Evolutionary conservation across 805 yeast species (phyloP).

Genomic region (Yarrowia hollandica): DNA sequence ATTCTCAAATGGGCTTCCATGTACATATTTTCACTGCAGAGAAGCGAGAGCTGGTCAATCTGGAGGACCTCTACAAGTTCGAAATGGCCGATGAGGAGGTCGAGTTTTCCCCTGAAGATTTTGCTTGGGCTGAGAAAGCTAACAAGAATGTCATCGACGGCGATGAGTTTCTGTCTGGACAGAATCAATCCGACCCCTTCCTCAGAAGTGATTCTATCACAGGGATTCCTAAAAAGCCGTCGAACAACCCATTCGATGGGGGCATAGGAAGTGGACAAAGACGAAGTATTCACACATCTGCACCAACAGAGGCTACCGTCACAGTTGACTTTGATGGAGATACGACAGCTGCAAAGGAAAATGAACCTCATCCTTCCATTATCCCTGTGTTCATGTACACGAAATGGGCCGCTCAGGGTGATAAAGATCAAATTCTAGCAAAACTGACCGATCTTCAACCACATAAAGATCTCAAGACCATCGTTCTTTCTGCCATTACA

Average conservation of each 20-base stretch:
- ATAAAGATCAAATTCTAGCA: neutral
- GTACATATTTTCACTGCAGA: constrained; percentile 73
- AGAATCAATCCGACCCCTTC: constrained; percentile 3
- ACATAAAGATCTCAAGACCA: neutral
- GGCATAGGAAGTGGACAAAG: constrained; percentile 13
- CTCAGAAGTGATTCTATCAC: constrained; percentile 7
- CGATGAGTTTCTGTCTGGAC: constrained; percentile 15
- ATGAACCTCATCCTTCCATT: neutral
- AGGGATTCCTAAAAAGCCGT: constrained; percentile 1
- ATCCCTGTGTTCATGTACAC: constrained; percentile 10
- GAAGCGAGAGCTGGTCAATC: constrained; percentile 64
- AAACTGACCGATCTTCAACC: neutral
- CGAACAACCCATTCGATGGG: constrained; percentile 15
- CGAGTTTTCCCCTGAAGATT: constrained; percentile 7
- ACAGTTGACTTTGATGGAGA: neutral
- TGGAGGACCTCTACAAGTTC: constrained; percentile 54
- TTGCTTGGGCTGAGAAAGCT: constrained; percentile 10
- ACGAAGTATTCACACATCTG: constrained; percentile 3
- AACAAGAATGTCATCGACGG: constrained; percentile 3
- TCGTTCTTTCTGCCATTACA: neutral
- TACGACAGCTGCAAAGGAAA: neutral
- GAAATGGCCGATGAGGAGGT: constrained; percentile 29
- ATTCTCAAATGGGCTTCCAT: constrained; percentile 59
- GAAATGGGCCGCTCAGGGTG: neutral
- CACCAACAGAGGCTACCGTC: neutral